Evolutionary conservation across 2,329 filamentous ascomycete species (phyloP).

Genomic region (Fusarium solani-melongenae): DNA sequence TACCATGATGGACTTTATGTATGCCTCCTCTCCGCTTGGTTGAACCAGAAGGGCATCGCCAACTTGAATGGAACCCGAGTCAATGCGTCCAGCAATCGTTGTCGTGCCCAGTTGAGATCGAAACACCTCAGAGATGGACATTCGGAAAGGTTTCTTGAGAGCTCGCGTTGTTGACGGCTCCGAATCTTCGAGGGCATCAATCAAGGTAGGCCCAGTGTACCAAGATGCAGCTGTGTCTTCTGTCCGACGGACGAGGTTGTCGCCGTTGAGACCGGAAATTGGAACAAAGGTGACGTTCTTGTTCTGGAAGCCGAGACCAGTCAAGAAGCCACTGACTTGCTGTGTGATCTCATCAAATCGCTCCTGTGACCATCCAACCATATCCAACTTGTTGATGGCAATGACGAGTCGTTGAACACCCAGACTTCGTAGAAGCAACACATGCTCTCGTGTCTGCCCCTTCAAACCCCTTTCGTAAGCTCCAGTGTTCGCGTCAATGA

Average conservation of each 20-base stretch:
- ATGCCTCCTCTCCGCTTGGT: constrained; percentile 83
- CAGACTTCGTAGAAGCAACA: constrained; percentile 88
- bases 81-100: constrained; percentile 87
- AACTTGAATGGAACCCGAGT: constrained; percentile 83
- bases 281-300: constrained; percentile 90
- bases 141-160: constrained; percentile 81
- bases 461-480: constrained; percentile 94
- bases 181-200: constrained; percentile 87
- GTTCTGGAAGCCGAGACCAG: constrained; percentile 80
- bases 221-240: constrained; percentile 71
- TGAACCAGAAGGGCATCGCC: constrained; percentile 84
- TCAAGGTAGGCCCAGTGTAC: constrained; percentile 83
- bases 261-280: constrained; percentile 87
- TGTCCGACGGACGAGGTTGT: constrained; percentile 78
- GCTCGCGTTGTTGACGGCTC: constrained; percentile 75
- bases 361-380: constrained; percentile 82
- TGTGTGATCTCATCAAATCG: constrained; percentile 87
- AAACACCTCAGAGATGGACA: constrained; percentile 91
- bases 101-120: constrained; percentile 83
- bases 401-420: constrained; percentile 90
- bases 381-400: constrained; percentile 95
- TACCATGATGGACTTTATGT: constrained; percentile 83
- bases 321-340: constrained; percentile 85
- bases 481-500: constrained; percentile 90
- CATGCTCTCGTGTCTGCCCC: constrained; percentile 95